Conservation (phyloP, 805 yeast genomes). For the Lipomyces chichibuensis region DNA sequence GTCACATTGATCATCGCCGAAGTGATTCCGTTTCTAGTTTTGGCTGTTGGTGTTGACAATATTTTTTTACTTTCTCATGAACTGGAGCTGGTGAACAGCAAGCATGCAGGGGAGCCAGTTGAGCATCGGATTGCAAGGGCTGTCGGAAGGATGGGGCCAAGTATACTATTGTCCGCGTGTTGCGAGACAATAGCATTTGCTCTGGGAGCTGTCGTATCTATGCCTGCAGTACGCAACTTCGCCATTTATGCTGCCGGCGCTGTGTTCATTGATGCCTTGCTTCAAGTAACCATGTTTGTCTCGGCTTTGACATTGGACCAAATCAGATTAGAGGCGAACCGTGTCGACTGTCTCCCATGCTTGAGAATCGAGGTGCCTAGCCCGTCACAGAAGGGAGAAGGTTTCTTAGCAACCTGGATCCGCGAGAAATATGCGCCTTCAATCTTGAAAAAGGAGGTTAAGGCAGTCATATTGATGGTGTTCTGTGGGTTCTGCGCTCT, state of each 20-base stretch:
- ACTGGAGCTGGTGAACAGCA: constrained; percentile 56
- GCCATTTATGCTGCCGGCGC: constrained; percentile 91
- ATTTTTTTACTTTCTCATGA: constrained; percentile 86
- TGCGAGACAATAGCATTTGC: constrained; percentile 80
- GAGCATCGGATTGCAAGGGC: constrained; percentile 66
- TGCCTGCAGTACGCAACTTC: constrained; percentile 96
- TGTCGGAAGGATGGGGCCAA: constrained; percentile 79
- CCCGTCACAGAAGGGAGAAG: constrained; percentile 33
- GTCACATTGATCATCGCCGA: constrained; percentile 93
- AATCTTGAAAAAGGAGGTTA: constrained; percentile 54
- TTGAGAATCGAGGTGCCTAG: constrained; percentile 41
- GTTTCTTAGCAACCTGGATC: constrained; percentile 49
- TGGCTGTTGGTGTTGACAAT: constrained; percentile 97
- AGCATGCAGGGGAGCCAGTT: constrained; percentile 53
- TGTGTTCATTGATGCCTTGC: constrained; percentile 68
- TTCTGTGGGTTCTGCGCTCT: constrained; percentile 69
- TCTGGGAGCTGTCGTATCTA: constrained; percentile 76
- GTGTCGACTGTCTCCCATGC: constrained; percentile 68
- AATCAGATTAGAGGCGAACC: constrained; percentile 57
- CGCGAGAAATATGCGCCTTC: constrained; percentile 60
- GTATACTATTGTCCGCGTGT: constrained; percentile 73
- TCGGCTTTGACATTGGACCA: constrained; percentile 72
- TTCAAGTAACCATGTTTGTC: constrained; percentile 82
- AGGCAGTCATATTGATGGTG: constrained; percentile 53
- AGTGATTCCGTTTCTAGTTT: constrained; percentile 88